phyloP scores from a whole-genome alignment of 768 basidiomycete genomes.

The Termitomyces eurrhizus region DNA sequence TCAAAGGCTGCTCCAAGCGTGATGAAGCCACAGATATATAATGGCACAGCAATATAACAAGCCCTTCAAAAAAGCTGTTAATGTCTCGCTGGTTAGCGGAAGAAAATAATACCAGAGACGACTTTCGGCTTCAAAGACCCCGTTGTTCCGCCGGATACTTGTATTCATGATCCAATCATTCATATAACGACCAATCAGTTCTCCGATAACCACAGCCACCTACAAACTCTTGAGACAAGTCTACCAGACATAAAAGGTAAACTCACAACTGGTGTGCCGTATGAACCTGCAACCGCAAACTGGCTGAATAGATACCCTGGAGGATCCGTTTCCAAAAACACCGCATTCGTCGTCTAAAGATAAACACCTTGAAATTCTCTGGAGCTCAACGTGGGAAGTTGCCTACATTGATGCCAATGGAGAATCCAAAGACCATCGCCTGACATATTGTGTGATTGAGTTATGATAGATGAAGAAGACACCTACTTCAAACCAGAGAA shows the following conservation, averaged over 20 bases:
- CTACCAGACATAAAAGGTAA: not conserved
- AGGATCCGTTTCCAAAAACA: conserved; percentile 22
- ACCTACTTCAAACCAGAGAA: conserved; percentile 37
- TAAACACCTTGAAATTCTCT: conserved; percentile 18
- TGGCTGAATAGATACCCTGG: conserved; percentile 33
- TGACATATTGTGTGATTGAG: not conserved
- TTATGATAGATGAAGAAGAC: not conserved
- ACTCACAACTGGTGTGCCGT: conserved; percentile 35
- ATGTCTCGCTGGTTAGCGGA: not conserved
- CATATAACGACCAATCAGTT: conserved; percentile 33
- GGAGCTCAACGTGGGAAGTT: not conserved
- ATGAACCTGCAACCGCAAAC: conserved; percentile 35
- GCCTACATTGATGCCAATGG: conserved; percentile 34
- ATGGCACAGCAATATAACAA: conserved; percentile 47
- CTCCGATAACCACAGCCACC: conserved; percentile 35
- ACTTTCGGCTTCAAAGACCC: conserved; percentile 40
- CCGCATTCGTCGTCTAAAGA: conserved; percentile 29
- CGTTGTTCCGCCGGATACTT: conserved; percentile 30
- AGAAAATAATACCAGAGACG: conserved; percentile 39
- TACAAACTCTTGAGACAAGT: conserved; percentile 2
- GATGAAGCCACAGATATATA: conserved; percentile 52
- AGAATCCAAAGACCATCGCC: conserved; percentile 28
- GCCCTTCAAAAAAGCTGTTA: conserved; percentile 30
- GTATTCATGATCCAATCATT: conserved; percentile 33
- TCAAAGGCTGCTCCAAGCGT: conserved; percentile 47